Base-by-base conservation (phyloP, 1,139 yeast species). In the Protomyces macrosporus region DNA sequence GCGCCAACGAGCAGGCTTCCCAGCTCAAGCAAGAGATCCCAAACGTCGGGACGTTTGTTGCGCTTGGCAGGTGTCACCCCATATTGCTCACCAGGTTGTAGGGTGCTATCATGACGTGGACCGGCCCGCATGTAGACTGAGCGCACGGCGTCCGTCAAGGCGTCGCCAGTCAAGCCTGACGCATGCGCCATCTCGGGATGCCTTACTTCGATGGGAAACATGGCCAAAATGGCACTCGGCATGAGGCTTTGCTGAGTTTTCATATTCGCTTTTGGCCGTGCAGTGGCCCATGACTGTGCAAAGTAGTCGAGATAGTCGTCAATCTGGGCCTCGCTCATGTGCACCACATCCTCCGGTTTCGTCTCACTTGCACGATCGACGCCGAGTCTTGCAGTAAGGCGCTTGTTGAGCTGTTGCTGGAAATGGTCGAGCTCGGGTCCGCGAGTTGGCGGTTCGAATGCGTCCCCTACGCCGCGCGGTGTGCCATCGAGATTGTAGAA, bases 291-390 rank as follows among this genome's bases (percentile, higher is more conserved):
- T 12, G 54, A 42, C 34, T 51, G 33, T n/a, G 48, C 45, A 34
- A 40, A 58, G 45, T 55, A 58, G 16, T 51, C 56, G 14, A 58
- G 45, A 30, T 58, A 58, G 6, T 39, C 52, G 53, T 58, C 62
- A 34, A 58, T 36, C 6, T 33, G 16, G 30, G 54, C 33, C 4
- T 51, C 62, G 9, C 16, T 40, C 62, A 58, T 58, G 34, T 34
- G 10, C 10, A 58, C 35, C 4, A 52, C 48, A 14, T 58, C 56
- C 32, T 40, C 30, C 6, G 62, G 52, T 6, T n/a, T 40, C 6
- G 62, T 52, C 62, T 52, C 52, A n/a, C 56, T 14, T 7, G 56
- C 55, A 14, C 51, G 50, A 16, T 58, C 56, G 34, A 58, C 39
- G 30, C 62, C 62, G 36, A 51, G 56, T 32, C 32, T 33, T 5